Evolutionary conservation across 2,329 filamentous ascomycete genomes (phyloP).

Genomic region (Cordyceps fumosorosea): DNA sequence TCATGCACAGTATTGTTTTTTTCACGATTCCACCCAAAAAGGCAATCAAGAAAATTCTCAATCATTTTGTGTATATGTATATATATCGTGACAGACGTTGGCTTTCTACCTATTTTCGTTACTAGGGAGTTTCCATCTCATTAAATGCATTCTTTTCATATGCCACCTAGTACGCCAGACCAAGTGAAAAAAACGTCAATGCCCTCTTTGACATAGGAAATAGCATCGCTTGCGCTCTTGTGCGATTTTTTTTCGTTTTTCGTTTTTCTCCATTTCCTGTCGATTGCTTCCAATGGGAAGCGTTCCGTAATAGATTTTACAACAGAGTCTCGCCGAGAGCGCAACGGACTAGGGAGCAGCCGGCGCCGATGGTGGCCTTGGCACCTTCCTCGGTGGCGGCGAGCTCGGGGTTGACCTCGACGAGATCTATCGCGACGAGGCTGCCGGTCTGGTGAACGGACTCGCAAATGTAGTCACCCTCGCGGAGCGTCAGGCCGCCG

Average conservation of each 20-base stretch:
- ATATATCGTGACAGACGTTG: slow-evolving; percentile 10
- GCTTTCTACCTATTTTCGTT: slow-evolving; percentile 9
- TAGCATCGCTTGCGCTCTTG: slow-evolving; percentile 7
- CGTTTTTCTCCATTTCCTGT: background rate
- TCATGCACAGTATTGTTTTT: background rate
- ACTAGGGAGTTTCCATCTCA: slow-evolving; percentile 10
- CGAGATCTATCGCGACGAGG: slow-evolving; percentile 72
- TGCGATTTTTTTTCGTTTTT: background rate
- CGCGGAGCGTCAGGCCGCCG: slow-evolving; percentile 84
- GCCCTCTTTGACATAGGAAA: background rate
- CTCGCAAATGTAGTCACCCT: slow-evolving; percentile 96
- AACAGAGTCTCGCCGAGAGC: slow-evolving; percentile 87
- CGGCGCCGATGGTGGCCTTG: slow-evolving; percentile 80
- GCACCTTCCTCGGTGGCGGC: slow-evolving; percentile 60
- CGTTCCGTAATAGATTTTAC: slow-evolving; percentile 30
- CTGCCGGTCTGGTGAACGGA: slow-evolving; percentile 74
- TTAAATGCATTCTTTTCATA: slow-evolving; percentile 10
- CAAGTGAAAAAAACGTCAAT: slow-evolving; percentile 10
- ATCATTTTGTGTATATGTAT: background rate
- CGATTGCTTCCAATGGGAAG: no score
- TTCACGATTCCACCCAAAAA: background rate
- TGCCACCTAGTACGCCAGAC: slow-evolving; percentile 8
- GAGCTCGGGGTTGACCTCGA: slow-evolving; percentile 73
- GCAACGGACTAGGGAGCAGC: slow-evolving; percentile 85
- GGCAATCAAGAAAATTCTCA: background rate